Evolutionary conservation across 139 green algal genomes (phyloP).

Genomic region (Axilococcus clingmanii): DNA sequence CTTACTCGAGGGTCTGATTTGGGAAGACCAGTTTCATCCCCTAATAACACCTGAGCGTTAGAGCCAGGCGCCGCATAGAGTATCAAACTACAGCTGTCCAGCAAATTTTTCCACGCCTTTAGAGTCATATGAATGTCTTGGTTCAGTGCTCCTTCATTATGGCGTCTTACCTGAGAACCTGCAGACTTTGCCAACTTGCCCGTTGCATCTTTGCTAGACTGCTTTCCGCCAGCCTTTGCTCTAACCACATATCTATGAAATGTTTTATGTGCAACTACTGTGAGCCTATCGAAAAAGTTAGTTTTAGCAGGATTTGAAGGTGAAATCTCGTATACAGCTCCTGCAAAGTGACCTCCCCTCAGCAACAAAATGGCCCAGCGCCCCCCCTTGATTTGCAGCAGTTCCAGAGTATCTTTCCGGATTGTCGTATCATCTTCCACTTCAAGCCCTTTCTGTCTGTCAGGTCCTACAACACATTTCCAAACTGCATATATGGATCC

Average conservation of each 20-base stretch:
- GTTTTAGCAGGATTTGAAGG: not conserved
- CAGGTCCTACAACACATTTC: conserved; percentile 48
- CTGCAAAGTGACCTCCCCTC: conserved; percentile 68
- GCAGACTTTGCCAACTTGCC: conserved; percentile 76
- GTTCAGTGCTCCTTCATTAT: conserved; percentile 78
- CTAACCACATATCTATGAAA: conserved; percentile 85
- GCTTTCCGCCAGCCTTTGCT: conserved; percentile 59
- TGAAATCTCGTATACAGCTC: conserved; percentile 41
- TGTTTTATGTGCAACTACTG: conserved; percentile 54
- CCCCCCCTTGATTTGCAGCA: conserved; percentile 14
- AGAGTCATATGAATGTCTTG: conserved; percentile 53
- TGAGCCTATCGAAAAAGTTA: not conserved
- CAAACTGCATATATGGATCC: conserved; percentile 48
- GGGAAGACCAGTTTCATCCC: conserved; percentile 22
- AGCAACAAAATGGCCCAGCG: conserved; percentile 34
- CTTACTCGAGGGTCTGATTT: conserved; percentile 48
- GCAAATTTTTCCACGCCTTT: conserved; percentile 32
- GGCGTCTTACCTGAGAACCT: conserved; percentile 63
- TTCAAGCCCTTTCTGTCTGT: conserved; percentile 18
- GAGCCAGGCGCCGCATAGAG: conserved; percentile 3
- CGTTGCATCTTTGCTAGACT: conserved; percentile 75
- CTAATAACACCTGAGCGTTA: conserved; percentile 11
- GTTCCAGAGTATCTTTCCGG: conserved; percentile 25
- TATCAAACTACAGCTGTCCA: conserved; percentile 19
- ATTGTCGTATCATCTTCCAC: not conserved